A percentile compares a stretch with the other conserved stretches of the same genome.
phyloP scores from a whole-genome alignment of 2,329 filamentous ascomycete species.

The Grosmannia serpens region DNA sequence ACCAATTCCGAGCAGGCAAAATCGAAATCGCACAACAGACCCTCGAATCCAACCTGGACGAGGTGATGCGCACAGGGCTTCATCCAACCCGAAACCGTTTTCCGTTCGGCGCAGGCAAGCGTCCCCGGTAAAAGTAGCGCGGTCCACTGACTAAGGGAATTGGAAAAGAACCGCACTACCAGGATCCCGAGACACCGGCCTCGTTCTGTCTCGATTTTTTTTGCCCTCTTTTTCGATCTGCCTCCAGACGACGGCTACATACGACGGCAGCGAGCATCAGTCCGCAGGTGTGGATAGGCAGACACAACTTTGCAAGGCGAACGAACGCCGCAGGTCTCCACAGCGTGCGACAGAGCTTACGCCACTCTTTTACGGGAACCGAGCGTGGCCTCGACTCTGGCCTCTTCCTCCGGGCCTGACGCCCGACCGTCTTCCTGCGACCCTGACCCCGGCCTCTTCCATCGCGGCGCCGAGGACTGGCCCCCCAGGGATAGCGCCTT shows the following conservation, averaged over 20 bases:
- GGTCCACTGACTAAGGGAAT: not conserved
- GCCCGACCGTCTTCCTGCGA: not conserved
- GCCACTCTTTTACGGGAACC: not conserved
- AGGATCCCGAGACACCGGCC: not conserved
- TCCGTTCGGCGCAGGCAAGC: not conserved
- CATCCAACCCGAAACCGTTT: not conserved
- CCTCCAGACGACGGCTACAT: not conserved
- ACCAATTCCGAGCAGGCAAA: not conserved
- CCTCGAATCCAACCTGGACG: not conserved
- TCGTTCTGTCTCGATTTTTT: not conserved
- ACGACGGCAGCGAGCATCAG: not conserved
- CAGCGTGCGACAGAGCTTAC: not conserved
- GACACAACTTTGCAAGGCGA: too few species aligned
- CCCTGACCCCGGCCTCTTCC: not conserved
- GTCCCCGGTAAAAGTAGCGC: not conserved
- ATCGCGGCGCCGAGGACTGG: not conserved
- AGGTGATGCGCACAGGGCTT: not conserved
- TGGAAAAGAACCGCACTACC: not conserved
- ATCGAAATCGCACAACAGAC: not conserved
- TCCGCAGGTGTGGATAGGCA: not conserved
- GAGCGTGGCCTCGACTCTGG: not conserved
- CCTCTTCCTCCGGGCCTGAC: not conserved
- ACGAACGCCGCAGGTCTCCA: not conserved
- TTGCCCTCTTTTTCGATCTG: not conserved
- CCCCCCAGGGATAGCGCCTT: too few species aligned